phyloP scores from a whole-genome alignment of 805 yeast species.

The Wickerhamiella domercqiae region DNA sequence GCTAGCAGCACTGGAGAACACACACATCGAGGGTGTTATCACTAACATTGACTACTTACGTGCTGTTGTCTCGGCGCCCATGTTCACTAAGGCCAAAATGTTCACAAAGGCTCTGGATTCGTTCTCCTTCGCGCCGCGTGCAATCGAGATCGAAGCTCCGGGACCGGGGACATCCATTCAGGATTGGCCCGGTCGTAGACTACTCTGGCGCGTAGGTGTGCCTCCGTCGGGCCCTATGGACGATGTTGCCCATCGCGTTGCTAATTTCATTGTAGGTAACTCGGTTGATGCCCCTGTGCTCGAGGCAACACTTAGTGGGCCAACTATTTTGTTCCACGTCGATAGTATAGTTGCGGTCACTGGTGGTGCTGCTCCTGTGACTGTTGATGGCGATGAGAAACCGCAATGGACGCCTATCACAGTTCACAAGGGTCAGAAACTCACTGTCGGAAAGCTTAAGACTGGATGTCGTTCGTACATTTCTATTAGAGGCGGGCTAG shows the following conservation, averaged over 20 bases:
- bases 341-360: conserved; percentile 66
- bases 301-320: conserved; percentile 80
- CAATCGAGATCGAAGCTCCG: conserved; percentile 71
- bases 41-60: conserved; percentile 83
- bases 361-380: conserved; percentile 66
- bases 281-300: conserved; percentile 69
- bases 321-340: conserved; percentile 69
- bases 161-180: conserved; percentile 96
- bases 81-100: conserved; percentile 74
- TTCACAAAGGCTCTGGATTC: conserved; percentile 79
- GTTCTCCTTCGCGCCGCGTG: conserved; percentile 62
- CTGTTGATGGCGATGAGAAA: conserved; percentile 43
- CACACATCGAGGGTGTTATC: conserved; percentile 74
- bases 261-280: conserved; percentile 85
- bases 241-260: conserved; percentile 72
- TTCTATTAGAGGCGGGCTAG: conserved; percentile 85
- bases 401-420: conserved; percentile 59
- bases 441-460: conserved; percentile 65
- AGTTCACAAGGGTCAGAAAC: conserved; percentile 58
- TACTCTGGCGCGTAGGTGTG: conserved; percentile 84
- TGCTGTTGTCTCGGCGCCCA: conserved; percentile 64
- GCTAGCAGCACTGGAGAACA: conserved; percentile 69
- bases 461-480: conserved; percentile 82
- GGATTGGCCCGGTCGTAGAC: conserved; percentile 83
- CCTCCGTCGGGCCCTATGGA: conserved; percentile 99